A percentile compares a stretch with the other conserved stretches of the same genome.
phyloP scores from a whole-genome alignment of 202 grass and related monocot species.

The Carex arenaria region DNA sequence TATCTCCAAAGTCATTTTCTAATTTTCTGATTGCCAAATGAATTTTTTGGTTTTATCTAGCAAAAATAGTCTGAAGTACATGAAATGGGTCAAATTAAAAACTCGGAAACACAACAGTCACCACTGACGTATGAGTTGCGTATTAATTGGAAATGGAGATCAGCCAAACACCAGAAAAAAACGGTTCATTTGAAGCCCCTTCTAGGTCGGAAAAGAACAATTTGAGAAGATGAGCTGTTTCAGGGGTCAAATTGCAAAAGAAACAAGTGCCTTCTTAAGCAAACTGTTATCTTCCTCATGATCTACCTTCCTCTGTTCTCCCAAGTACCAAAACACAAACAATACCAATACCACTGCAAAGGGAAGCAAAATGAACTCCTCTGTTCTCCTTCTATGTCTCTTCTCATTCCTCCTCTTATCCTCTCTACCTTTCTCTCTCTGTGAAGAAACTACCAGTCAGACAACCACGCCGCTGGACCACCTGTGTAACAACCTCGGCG shows the following conservation, averaged over 20 bases:
- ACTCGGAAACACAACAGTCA: not conserved
- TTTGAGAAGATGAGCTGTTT: not conserved
- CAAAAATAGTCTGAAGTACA: not conserved
- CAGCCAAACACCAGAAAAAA: constrained; percentile 10
- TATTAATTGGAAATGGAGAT: constrained; percentile 11
- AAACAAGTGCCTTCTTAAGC: constrained; percentile 9
- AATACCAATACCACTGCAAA: not conserved
- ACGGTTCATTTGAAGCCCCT: not conserved
- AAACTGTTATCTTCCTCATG: constrained; percentile 13
- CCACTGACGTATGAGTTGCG: constrained; percentile 3
- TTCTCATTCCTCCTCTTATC: not conserved
- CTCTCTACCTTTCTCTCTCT: constrained; percentile 3
- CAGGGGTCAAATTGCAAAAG: constrained; percentile 16
- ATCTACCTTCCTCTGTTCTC: constrained; percentile 10
- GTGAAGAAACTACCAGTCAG: not conserved
- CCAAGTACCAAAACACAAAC: not conserved
- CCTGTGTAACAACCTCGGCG: constrained; percentile 25
- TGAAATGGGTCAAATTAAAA: not conserved
- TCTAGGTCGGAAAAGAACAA: constrained; percentile 6
- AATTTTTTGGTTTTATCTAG: not conserved
- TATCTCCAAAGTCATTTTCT: not conserved
- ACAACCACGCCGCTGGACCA: constrained; percentile 15
- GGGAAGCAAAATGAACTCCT: not conserved
- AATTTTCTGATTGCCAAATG: not conserved
- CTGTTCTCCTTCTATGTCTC: not conserved